phyloP scores from a whole-genome alignment of 176 grass and related monocot genomes.

The Thalia dealbata region DNA sequence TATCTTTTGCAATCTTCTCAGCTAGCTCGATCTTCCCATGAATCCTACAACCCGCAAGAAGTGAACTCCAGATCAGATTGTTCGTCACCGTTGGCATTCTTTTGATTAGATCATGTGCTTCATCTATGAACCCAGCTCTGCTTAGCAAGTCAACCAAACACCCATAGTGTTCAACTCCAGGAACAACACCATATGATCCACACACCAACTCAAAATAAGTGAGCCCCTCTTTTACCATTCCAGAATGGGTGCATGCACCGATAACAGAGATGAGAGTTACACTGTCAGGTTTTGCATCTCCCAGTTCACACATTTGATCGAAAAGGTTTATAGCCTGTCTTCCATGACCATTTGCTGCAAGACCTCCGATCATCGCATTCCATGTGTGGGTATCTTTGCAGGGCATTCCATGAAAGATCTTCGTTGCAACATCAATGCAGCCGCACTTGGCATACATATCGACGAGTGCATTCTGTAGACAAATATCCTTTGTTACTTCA shows the following conservation, averaged over 20 bases:
- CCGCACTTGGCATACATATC: slow-evolving; percentile 95
- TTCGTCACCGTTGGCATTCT: slow-evolving; percentile 58
- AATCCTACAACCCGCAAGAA: slow-evolving; percentile 66
- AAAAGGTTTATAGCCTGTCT: slow-evolving; percentile 49
- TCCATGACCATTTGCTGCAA: slow-evolving; percentile 61
- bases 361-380: slow-evolving; percentile 73
- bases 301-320: slow-evolving; percentile 39
- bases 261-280: slow-evolving; percentile 64
- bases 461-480: slow-evolving; percentile 49
- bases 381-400: slow-evolving; percentile 44
- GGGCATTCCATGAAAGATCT: slow-evolving; percentile 51
- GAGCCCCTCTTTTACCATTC: slow-evolving; percentile 55
- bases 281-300: slow-evolving; percentile 44
- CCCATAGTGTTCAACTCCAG: slow-evolving; percentile 63
- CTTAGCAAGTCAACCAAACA: slow-evolving; percentile 77
- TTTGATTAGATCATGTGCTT: slow-evolving; percentile 57
- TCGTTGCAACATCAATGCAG: slow-evolving; percentile 37
- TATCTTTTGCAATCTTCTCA: slow-evolving; percentile 28
- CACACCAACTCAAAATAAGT: slow-evolving; percentile 50
- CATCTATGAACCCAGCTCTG: slow-evolving; percentile 52
- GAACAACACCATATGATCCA: slow-evolving; percentile 23
- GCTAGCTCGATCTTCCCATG: slow-evolving; percentile 43
- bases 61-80: slow-evolving; percentile 61
- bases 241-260: slow-evolving; percentile 58
- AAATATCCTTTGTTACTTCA: slow-evolving; percentile 42